Percentiles rank a stretch among this genome's conserved stretches.
These are phyloP conservation scores for Pyrenophora seminiperda DNA, from an alignment of 2,329 filamentous ascomycete species.

Conservation along the genomic window DNA sequence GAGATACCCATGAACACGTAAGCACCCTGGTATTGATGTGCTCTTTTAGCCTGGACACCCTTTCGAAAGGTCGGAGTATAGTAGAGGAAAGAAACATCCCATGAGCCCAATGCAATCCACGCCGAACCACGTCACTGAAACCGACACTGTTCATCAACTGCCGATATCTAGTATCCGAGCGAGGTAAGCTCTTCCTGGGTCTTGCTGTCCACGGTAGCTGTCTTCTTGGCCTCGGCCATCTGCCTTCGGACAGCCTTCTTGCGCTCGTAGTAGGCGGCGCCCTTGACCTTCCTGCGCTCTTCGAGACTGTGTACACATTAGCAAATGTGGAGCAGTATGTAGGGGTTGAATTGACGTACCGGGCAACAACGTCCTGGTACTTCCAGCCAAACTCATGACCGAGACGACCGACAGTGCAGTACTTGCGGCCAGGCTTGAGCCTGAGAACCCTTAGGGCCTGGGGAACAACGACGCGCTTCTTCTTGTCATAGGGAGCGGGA, in stretches of 20 bases:
- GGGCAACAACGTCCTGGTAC: conserved; percentile 98
- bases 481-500: conserved; percentile 98
- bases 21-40: conserved; percentile 44
- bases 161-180: conserved; percentile 79
- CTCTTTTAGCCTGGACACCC: conserved; percentile 49
- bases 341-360: conserved; percentile 65
- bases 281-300: conserved; percentile 99
- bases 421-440: conserved; percentile 99
- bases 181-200: conserved; percentile 85
- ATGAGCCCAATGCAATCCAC: conserved; percentile 48
- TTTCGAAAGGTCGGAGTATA: conserved; percentile 46
- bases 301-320: conserved; percentile 72
- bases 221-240: conserved; percentile 91
- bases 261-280: conserved; percentile 98
- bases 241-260: conserved; percentile 96
- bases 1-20: conserved; percentile 48
- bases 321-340: conserved; percentile 4
- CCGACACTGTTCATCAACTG: conserved; percentile 38
- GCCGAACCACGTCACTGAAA: conserved; percentile 42
- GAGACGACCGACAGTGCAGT: conserved; percentile 98
- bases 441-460: conserved; percentile 96
- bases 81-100: conserved; percentile 46
- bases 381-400: conserved; percentile 99
- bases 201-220: conserved; percentile 83
- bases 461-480: conserved; percentile 99